phyloP scores from a whole-genome alignment of 2,329 filamentous ascomycete species.

The Helminthosporium solani region DNA sequence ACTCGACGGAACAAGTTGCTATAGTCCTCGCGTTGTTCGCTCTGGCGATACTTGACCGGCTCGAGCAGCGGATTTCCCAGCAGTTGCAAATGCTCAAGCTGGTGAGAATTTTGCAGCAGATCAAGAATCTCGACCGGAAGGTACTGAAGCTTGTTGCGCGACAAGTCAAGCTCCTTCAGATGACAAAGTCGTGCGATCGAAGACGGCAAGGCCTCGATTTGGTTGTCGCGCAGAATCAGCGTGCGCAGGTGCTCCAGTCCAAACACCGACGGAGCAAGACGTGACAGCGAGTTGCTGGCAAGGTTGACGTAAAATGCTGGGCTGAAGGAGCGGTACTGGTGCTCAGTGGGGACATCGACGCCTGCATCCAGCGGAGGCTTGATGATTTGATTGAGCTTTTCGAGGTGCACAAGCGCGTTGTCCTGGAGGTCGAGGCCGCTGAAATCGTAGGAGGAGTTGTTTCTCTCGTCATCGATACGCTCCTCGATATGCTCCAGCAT shows the following conservation, averaged over 20 bases:
- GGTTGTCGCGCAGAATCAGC: constrained; percentile 26
- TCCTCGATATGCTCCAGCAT: background rate
- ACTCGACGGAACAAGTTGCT: background rate
- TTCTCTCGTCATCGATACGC: background rate
- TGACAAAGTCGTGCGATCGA: constrained; percentile 23
- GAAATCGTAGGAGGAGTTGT: background rate
- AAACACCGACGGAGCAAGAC: constrained; percentile 27
- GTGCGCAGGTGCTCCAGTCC: constrained; percentile 25
- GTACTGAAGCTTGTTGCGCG: constrained; percentile 22
- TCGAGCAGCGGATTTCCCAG: constrained; percentile 15
- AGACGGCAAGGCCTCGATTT: constrained; percentile 30
- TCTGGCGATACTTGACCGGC: background rate
- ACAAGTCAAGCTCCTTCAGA: constrained; percentile 24
- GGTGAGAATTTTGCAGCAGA: constrained; percentile 18
- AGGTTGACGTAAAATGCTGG: constrained; percentile 28
- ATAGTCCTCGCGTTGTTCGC: background rate
- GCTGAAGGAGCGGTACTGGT: constrained; percentile 33
- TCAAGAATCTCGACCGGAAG: constrained; percentile 30
- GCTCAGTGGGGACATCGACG: constrained; percentile 25
- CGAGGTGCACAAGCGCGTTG: constrained; percentile 14
- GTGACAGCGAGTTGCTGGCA: constrained; percentile 20
- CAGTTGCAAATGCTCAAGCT: constrained; percentile 13
- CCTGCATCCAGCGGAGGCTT: constrained; percentile 23
- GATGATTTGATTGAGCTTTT: constrained; percentile 27
- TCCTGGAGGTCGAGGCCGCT: constrained; percentile 9